phyloP scores from a whole-genome alignment of 805 yeast species.

The Kodamaea laetipori region DNA sequence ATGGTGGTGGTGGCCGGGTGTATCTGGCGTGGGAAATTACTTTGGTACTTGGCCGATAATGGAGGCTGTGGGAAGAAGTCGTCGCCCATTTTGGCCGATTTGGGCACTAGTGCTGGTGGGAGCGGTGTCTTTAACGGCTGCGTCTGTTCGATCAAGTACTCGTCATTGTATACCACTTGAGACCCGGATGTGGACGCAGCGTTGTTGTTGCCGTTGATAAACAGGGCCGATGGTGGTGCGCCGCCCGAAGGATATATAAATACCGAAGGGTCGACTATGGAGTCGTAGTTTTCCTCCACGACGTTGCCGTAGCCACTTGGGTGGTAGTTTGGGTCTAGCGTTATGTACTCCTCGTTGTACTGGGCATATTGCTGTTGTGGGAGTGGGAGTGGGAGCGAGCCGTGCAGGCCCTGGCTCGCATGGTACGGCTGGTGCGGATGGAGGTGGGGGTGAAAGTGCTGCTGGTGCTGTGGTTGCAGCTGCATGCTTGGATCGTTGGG shows the following conservation, averaged over 20 bases:
- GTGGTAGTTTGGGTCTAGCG: slow-evolving; percentile 26
- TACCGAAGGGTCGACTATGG: slow-evolving; percentile 23
- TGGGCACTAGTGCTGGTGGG: slow-evolving; percentile 14
- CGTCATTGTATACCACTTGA: slow-evolving; percentile 46
- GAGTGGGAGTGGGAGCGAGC: slow-evolving; percentile 5
- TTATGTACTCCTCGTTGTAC: slow-evolving; percentile 26
- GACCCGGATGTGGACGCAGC: slow-evolving; percentile 19
- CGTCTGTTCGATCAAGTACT: slow-evolving; percentile 54
- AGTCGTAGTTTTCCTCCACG: slow-evolving; percentile 22
- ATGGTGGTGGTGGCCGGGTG: slow-evolving; percentile 10
- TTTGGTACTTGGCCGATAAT: slow-evolving; percentile 28
- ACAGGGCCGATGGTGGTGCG: not conserved
- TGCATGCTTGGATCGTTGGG: slow-evolving; percentile 32
- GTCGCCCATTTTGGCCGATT: slow-evolving; percentile 18
- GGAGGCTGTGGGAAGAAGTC: slow-evolving; percentile 26
- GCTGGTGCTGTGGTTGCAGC: slow-evolving; percentile 6
- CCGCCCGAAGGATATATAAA: slow-evolving; percentile 20
- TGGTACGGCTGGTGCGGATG: slow-evolving; percentile 4
- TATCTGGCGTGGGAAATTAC: slow-evolving; percentile 19
- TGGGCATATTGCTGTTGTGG: slow-evolving; percentile 11
- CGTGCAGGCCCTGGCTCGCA: not conserved
- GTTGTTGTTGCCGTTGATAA: not conserved
- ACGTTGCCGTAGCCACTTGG: slow-evolving; percentile 14
- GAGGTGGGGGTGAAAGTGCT: not conserved
- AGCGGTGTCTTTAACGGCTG: slow-evolving; percentile 43